Conservation (phyloP, 2,329 filamentous ascomycete genomes). For the Colletotrichum incanum region DNA sequence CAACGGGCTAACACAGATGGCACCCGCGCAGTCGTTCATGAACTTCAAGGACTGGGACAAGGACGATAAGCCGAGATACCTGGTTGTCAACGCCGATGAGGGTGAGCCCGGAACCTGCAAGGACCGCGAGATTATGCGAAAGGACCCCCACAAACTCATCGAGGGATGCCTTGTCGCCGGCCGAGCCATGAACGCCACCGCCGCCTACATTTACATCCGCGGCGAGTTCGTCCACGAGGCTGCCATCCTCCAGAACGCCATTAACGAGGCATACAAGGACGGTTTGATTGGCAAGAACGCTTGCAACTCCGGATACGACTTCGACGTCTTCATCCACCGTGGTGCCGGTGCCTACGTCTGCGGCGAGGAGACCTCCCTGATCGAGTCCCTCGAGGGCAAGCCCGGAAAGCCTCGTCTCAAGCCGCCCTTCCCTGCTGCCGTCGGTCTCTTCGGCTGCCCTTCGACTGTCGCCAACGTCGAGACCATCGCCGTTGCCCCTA, state of each 20-base stretch:
- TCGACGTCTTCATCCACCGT: slow-evolving; percentile 96
- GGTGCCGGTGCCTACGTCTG: slow-evolving; percentile 98
- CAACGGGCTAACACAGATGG: slow-evolving; percentile 21
- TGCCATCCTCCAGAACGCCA: slow-evolving; percentile 91
- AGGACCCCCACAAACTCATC: slow-evolving; percentile 98
- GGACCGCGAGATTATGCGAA: slow-evolving; percentile 99
- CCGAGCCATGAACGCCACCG: slow-evolving; percentile 98
- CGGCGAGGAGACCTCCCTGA: slow-evolving; percentile 97
- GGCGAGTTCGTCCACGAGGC: slow-evolving; percentile 99
- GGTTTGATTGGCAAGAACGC: slow-evolving; percentile 98
- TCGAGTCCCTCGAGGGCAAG: slow-evolving; percentile 98
- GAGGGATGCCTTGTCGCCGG: slow-evolving; percentile 97
- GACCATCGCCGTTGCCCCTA: slow-evolving; percentile 94
- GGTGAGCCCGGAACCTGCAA: slow-evolving; percentile 99
- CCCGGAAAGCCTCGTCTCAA: slow-evolving; percentile 98
- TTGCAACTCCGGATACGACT: slow-evolving; percentile 96
- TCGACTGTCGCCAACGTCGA: slow-evolving; percentile 99
- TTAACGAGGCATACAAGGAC: slow-evolving; percentile 96
- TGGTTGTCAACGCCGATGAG: slow-evolving; percentile 99
- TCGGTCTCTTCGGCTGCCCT: slow-evolving; percentile 97
- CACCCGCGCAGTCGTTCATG: slow-evolving; percentile 87
- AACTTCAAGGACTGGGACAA: slow-evolving; percentile 99
- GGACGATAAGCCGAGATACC: slow-evolving; percentile 93
- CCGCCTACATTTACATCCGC: slow-evolving; percentile 99
- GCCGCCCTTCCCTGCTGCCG: slow-evolving; percentile 97